Base-by-base conservation (phyloP, 139 green algal species). In the Coelastrella sp. region DNA sequence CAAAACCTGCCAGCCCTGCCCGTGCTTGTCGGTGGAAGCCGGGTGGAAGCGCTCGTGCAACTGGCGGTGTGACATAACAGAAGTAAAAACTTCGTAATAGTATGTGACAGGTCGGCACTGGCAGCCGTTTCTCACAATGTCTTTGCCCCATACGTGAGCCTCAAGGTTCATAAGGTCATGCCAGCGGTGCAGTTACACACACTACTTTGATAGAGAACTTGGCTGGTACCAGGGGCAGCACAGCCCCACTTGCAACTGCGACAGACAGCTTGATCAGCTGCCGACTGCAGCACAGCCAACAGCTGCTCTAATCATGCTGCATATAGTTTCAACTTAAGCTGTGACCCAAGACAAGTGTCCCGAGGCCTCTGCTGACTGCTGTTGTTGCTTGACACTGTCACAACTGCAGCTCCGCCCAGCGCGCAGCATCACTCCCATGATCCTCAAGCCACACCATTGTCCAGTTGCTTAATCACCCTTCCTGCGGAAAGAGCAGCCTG, bases 401-500 rank as follows among this genome's bases (percentile, higher is more conserved):
- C 84, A 83, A 89, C 84, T 89, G 84, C 85, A 83, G 85, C 85
- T n/a, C 73, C 56, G 85, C 85, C 85, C 73, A 83, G 85, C 85
- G 73, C 78, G 74, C 85, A 83, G 85, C 85, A 83, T 47, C 32
- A 81, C 58, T 20, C 76, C 73, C 86, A 90, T 11, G 23, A 85
- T 56, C 19, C 11, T 8, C 17, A 3, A 8, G 59, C 65, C 88
- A 66, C 88, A 54, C 14, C 3, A 71, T 56, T 73, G 82, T 75
- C 85, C 74, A 83, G 74, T 23, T 76, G 90, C 88, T 97, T 95
- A 99, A 82, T 99, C 98, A 89, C 95, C 96, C 96, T 99, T 99
- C 87, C 93, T 92, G 20, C 98, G 94, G 96, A 99, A 99, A n/a
- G 94, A 97, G 97, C 98, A 99, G 86, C 96, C 96, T 97, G 93